Evolutionary conservation across 331 rosid species (phyloP).

Genomic region (Malus hybrid): DNA sequence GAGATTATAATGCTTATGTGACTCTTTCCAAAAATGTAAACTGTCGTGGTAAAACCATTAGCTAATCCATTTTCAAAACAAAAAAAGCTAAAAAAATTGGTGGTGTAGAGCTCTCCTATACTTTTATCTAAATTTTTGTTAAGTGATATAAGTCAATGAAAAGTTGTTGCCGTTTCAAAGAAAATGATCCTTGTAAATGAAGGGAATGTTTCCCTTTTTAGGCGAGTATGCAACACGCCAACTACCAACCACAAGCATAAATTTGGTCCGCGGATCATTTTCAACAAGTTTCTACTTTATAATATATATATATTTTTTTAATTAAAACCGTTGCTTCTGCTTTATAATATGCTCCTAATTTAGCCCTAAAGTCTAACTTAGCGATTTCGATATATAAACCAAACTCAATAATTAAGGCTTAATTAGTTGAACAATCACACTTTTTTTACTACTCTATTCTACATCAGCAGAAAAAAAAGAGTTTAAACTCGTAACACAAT

Average conservation of each 20-base stretch:
- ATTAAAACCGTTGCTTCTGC: no score
- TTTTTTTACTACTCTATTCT: no score
- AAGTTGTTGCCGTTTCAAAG: constrained; percentile 10
- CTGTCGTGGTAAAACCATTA: rapidly evolving
- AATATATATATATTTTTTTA: no score
- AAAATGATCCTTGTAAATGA: constrained; percentile 6
- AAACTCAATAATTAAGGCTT: background rate
- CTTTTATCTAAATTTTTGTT: background rate
- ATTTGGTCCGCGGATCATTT: background rate
- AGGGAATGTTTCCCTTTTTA: constrained; percentile 14
- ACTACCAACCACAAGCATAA: background rate
- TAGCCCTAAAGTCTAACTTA: background rate
- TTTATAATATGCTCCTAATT: background rate
- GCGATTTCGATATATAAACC: background rate
- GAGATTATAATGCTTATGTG: no score
- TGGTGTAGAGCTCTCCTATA: constrained; percentile 4
- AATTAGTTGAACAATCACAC: background rate
- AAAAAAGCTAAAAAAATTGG: background rate
- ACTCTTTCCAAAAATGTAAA: no score
- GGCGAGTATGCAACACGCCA: constrained; percentile 5
- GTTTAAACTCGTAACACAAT: no score
- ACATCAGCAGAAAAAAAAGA: no score
- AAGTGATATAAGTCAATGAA: background rate
- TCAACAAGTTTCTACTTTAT: background rate
- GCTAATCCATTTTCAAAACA: no score